A percentile compares a stretch with the other conserved stretches of the same genome.
These are phyloP conservation scores for Tolypocladium ovalisporum DNA, from an alignment of 2,329 filamentous ascomycete species.

Conservation along the genomic window DNA sequence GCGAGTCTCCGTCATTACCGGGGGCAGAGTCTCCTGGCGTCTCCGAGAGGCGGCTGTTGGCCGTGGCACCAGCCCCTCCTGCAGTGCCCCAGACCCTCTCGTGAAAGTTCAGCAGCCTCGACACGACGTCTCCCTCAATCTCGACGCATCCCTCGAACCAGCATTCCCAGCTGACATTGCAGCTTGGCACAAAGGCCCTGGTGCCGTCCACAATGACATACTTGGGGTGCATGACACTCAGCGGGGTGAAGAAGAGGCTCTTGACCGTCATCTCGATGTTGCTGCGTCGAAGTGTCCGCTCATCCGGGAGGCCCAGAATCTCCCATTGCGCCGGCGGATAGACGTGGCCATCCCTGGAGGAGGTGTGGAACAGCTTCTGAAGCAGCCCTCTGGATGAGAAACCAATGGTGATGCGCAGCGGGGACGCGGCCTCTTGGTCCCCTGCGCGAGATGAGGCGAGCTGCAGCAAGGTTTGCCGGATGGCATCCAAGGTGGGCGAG, in stretches of 20 bases:
- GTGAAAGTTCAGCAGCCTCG: constrained; percentile 57
- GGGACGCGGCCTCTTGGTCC: constrained; percentile 10
- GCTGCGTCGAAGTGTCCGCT: constrained; percentile 36
- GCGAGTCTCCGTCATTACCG: not conserved
- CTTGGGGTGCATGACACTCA: constrained; percentile 84
- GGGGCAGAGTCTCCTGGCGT: not conserved
- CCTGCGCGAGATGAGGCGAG: constrained; percentile 38
- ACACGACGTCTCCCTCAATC: constrained; percentile 50
- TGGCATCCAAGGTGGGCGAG: constrained; percentile 47
- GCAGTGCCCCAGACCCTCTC: constrained; percentile 49
- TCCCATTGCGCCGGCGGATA: constrained; percentile 52
- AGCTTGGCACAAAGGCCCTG: constrained; percentile 61
- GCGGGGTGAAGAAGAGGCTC: constrained; percentile 67
- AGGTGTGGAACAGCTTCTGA: constrained; percentile 66
- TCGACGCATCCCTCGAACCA: constrained; percentile 75
- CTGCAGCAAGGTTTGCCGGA: constrained; percentile 45
- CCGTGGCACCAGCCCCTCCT: constrained; percentile 1
- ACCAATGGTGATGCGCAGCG: constrained; percentile 57
- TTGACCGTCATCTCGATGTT: constrained; percentile 62
- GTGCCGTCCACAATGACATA: constrained; percentile 63
- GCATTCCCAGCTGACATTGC: constrained; percentile 79
- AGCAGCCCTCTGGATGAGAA: constrained; percentile 63
- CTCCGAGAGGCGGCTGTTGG: not conserved
- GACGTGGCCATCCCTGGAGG: constrained; percentile 47
- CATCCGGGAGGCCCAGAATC: constrained; percentile 52